phyloP scores from a whole-genome alignment of 805 yeast species.

The Gaillardinia entomophila region DNA sequence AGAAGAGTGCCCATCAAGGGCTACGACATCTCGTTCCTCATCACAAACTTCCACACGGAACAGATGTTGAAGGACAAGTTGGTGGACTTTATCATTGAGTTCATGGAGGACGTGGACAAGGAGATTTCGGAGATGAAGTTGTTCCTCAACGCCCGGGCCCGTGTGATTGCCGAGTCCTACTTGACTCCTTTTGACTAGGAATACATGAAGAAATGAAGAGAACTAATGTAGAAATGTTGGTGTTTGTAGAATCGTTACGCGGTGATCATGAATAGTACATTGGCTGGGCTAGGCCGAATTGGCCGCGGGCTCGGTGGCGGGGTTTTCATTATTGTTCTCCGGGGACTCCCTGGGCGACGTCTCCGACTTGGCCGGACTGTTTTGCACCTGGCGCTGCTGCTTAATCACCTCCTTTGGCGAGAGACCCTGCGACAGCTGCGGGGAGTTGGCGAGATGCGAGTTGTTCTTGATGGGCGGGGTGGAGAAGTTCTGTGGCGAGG shows the following conservation, averaged over 20 bases:
- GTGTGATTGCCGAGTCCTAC: slow-evolving; percentile 96
- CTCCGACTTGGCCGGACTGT: too few species aligned
- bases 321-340: too few species aligned
- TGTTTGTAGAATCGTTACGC: too few species aligned
- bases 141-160: slow-evolving; percentile 93
- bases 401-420: slow-evolving; percentile 26
- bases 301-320: too few species aligned
- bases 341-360: too few species aligned
- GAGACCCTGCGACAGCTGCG: slow-evolving; percentile 21
- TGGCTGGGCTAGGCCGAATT: too few species aligned
- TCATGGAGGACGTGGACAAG: slow-evolving; percentile 98
- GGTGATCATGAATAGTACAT: too few species aligned
- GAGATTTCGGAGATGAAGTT: slow-evolving; percentile 98
- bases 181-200: slow-evolving; percentile 84
- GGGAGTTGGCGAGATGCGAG: slow-evolving; percentile 14
- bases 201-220: too few species aligned
- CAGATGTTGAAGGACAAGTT: slow-evolving; percentile 91
- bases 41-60: slow-evolving; percentile 93
- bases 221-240: too few species aligned
- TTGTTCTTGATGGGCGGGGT: slow-evolving; percentile 6
- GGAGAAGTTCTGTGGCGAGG: slow-evolving; percentile 14
- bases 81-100: slow-evolving; percentile 94
- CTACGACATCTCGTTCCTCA: slow-evolving; percentile 86
- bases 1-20: slow-evolving; percentile 89
- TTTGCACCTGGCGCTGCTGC: slow-evolving; percentile 9